Evolutionary conservation across 2,329 filamentous ascomycete species (phyloP), one percentile per base, ranked within the genome.

Genomic region (Claviceps cyperi): DNA sequence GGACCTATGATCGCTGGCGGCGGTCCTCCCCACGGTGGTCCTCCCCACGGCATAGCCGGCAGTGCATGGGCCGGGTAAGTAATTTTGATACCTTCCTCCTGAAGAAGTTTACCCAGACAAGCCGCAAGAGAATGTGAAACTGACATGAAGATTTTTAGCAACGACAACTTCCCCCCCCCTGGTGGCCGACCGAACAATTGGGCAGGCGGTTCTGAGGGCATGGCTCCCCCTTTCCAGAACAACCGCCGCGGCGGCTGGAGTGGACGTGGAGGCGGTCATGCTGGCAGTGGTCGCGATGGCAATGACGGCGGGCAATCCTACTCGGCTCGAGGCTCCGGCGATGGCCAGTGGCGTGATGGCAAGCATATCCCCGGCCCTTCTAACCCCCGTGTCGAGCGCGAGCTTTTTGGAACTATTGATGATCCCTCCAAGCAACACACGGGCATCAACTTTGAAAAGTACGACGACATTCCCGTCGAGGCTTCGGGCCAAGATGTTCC

Each of bases 401-500:
- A 98, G 65, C 84, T 98, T 48, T 98, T 96, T 67, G 92, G 92
- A 63, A 75, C 84, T 47, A 75, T 83, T 60, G 91, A 97, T 68
- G 92, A 97, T 64, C 88, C 91, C 55, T 81, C 84, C 58, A 97
- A 96, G 78, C 86, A 95, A 69, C 86, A 94, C 63, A 96, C 89
- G 36, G 92, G 92, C 70, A 97, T 98, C 84, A 98, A 98, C 80
- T 98, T 98, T 67, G 84, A 95, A 75, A 98, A 98, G 77, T 98
- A 98, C 72, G 92, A 98, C 65, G 92, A 98, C 69, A 98, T 98
- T 58, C 92, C 92, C 50, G 92, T 98, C 57, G 92, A 97, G 72
- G 92, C 92, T 56, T 96, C 91, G 53, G 92, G 92, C 53, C 83
- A 88, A 49, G 81, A 94, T 64, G 89, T 97, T 49, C 92, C 92